A percentile compares a stretch with the other conserved stretches of the same genome.
phyloP scores from a whole-genome alignment of 2,329 filamentous ascomycete genomes.

The Arachnopeziza araneosa region DNA sequence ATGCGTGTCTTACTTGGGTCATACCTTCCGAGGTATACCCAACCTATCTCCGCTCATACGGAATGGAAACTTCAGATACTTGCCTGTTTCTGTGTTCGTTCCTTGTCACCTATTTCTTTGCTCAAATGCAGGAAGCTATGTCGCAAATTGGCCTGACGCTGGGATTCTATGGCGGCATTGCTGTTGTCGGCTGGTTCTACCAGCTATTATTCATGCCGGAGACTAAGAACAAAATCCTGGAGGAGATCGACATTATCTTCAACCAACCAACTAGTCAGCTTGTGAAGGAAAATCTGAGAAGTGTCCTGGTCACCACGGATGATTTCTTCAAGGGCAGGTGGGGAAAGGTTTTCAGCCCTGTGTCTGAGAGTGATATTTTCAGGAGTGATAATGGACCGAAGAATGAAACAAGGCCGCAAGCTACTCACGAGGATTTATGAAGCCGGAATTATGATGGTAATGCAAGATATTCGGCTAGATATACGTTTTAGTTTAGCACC shows the following conservation, averaged over 20 bases:
- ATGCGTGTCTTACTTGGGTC: slow-evolving; percentile 61
- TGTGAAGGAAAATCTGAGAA: slow-evolving; percentile 52
- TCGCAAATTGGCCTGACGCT: slow-evolving; percentile 58
- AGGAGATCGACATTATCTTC: slow-evolving; percentile 67
- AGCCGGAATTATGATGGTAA: background rate
- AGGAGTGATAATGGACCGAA: slow-evolving; percentile 21
- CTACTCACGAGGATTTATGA: slow-evolving; percentile 1
- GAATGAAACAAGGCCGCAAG: background rate
- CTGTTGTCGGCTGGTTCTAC: slow-evolving; percentile 64
- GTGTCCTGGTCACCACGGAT: slow-evolving; percentile 21
- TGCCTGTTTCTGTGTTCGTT: slow-evolving; percentile 67
- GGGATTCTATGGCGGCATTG: slow-evolving; percentile 71
- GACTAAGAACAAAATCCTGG: slow-evolving; percentile 60
- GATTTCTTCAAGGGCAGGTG: slow-evolving; percentile 25
- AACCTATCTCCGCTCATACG: slow-evolving; percentile 66
- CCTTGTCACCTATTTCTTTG: slow-evolving; percentile 72
- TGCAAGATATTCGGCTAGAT: no score
- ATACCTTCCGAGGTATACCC: slow-evolving; percentile 66
- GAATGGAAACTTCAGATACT: slow-evolving; percentile 65
- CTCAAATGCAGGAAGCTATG: slow-evolving; percentile 64
- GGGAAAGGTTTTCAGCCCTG: slow-evolving; percentile 27
- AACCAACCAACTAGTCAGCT: slow-evolving; percentile 56
- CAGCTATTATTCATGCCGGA: slow-evolving; percentile 72
- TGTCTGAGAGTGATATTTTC: slow-evolving; percentile 26
- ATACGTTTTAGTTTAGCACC: no score